Evolutionary conservation across 2,329 filamentous ascomycete species (phyloP), one percentile per base, ranked within the genome.

Genomic region (Sporothrix brasiliensis): DNA sequence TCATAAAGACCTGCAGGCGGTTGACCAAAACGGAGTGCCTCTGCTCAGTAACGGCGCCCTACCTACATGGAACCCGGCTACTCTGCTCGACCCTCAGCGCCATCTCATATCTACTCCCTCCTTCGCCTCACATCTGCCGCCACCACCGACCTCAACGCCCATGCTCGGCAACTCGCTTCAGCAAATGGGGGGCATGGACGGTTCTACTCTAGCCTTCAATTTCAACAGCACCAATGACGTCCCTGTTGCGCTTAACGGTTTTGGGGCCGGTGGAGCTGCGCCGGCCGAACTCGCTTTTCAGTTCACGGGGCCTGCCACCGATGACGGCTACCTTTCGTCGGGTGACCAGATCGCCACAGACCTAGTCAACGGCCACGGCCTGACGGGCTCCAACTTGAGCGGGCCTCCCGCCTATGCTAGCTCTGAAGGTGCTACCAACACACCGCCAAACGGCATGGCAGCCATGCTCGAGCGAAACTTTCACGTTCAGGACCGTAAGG

Each of bases 391-490:
- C 21, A 39, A 30, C n/a, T n/a, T 68, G 21, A 19, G 53, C 66
- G 47, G 63, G 14, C 30, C 24, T 1, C 69, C 67, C n/a, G 61
- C 63, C 47, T 66, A 66, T 54, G 14, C 50, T 34, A 24, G 56
- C 39, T 52, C n/a, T 27, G 50, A 53, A n/a, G 19, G 54, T 53
- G 6, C 53, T 49, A 67, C 47, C n/a, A 58, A 11, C 61, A 60
- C 41, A 6, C 24, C 52, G 24, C 53, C 70, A 13, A 72, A 65
- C 44, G 72, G 87, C 34, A 84, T 88, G 74, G 83, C 85, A 11
- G 80, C 81, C 69, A 87, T 93, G 81, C 87, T 97, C 60, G 92
- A 96, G 78, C 86, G 88, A 44, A 84, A 93, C 77, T 92, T 94
- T 77, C 89, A 90, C 74, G 87, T 96, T 16, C 86, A 92, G 74